phyloP scores from a whole-genome alignment of 2,329 filamentous ascomycete species.

The Diaporthe velutina region DNA sequence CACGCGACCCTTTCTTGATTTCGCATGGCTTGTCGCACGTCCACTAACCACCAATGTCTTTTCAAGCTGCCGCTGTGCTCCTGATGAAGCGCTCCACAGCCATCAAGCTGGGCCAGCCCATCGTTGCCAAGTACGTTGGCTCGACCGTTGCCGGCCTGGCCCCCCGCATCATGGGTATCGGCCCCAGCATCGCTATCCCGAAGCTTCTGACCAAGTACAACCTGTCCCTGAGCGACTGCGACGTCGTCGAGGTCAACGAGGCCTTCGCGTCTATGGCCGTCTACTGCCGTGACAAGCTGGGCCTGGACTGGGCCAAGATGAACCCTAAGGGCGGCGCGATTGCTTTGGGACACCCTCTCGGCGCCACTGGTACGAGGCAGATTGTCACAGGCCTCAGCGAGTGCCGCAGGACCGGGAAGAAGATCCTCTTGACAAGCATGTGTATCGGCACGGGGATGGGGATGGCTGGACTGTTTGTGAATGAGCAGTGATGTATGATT shows the following conservation, averaged over 20 bases:
- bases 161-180: conserved; percentile 97
- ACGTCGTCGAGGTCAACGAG: conserved; percentile 96
- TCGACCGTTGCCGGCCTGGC: conserved; percentile 91
- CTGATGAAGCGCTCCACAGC: conserved; percentile 96
- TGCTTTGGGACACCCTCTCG: conserved; percentile 86
- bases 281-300: conserved; percentile 84
- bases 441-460: conserved; percentile 80
- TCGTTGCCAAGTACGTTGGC: conserved; percentile 94
- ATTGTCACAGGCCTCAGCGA: conserved; percentile 93
- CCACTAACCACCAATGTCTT: conserved; percentile 29
- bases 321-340: conserved; percentile 87
- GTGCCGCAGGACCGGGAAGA: conserved; percentile 86
- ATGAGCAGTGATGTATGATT: conserved; percentile 58
- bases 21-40: not conserved
- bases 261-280: conserved; percentile 98
- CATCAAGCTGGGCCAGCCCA: conserved; percentile 87
- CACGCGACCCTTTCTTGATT: not conserved
- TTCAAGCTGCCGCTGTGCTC: conserved; percentile 81
- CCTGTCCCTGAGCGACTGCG: conserved; percentile 83
- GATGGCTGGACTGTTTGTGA: conserved; percentile 76
- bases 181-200: conserved; percentile 78
- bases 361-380: conserved; percentile 81
- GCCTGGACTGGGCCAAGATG: conserved; percentile 81
- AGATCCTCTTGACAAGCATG: conserved; percentile 93
- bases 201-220: conserved; percentile 89